Conservation (phyloP, 2,329 filamentous ascomycete genomes). For the Ophiostoma himal-ulmi region DNA sequence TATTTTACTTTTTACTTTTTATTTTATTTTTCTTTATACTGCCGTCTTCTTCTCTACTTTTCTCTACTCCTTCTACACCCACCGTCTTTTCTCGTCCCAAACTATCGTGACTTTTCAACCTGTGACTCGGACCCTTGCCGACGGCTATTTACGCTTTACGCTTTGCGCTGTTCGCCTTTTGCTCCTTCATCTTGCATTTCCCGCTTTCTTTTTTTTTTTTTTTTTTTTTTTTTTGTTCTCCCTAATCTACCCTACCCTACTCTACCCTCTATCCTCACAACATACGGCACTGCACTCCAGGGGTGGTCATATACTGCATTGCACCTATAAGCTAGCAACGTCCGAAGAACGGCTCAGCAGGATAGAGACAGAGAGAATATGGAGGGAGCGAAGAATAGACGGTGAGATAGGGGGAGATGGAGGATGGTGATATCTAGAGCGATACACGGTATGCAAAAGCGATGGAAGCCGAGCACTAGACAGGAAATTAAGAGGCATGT, state of each 20-base stretch:
- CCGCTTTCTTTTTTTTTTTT: background rate
- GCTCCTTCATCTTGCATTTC: background rate
- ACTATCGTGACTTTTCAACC: slow-evolving; percentile 8
- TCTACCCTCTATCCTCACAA: background rate
- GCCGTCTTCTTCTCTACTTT: background rate
- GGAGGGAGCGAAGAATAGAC: background rate
- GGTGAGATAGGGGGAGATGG: background rate
- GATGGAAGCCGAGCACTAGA: background rate
- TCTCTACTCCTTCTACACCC: background rate
- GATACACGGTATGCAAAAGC: background rate
- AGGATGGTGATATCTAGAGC: background rate
- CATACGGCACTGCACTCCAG: background rate
- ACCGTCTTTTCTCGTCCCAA: background rate
- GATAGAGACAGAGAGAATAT: slow-evolving; percentile 13
- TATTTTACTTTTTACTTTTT: slow-evolving; percentile 17
- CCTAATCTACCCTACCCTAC: background rate
- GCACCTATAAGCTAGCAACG: slow-evolving; percentile 2
- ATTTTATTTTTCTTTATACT: background rate
- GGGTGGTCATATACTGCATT: slow-evolving; percentile 7
- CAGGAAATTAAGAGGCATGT: background rate
- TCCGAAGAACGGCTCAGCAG: slow-evolving; percentile 10
- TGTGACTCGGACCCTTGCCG: background rate
- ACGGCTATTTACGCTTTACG: background rate
- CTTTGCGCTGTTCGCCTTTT: background rate
- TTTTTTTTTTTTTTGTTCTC: background rate